Evolutionary conservation across 768 basidiomycete species (phyloP).

Genomic region (Boletus subcaerulescens): DNA sequence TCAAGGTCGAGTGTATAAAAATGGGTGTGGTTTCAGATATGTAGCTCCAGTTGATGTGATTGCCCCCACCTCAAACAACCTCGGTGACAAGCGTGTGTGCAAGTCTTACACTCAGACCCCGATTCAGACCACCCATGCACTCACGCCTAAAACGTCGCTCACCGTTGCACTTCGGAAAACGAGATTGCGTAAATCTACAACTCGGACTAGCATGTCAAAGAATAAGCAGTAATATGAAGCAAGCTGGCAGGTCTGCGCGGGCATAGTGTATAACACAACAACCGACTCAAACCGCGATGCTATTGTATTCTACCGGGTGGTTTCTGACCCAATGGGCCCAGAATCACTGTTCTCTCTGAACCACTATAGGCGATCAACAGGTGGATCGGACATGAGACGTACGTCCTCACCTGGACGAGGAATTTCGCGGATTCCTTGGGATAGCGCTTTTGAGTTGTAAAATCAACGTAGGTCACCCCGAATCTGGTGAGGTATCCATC

Average conservation of each 20-base stretch:
- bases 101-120: conserved; percentile 16
- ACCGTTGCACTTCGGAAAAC: too few relatives aligned
- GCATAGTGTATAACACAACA: too few relatives aligned
- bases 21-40: conserved; percentile 24
- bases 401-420: conserved; percentile 45
- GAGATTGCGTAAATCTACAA: conserved; percentile 11
- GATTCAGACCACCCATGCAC: conserved; percentile 15
- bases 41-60: conserved; percentile 16
- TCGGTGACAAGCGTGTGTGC: conserved; percentile 20
- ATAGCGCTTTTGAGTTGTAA: conserved; percentile 60
- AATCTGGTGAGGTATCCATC: conserved; percentile 68
- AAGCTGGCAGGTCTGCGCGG: too few relatives aligned
- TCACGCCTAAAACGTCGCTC: neutral
- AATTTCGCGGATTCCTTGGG: conserved; percentile 63
- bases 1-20: conserved; percentile 20
- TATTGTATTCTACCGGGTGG: too few relatives aligned
- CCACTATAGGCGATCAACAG: conserved; percentile 19
- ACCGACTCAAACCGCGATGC: too few relatives aligned
- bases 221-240: neutral
- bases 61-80: conserved; percentile 17
- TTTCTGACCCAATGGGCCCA: too few relatives aligned
- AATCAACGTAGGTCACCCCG: conserved; percentile 71
- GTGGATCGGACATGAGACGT: neutral
- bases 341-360: conserved; percentile 28
- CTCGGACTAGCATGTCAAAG: neutral